phyloP scores from a whole-genome alignment of 2,329 filamentous ascomycete genomes.

The Sporothrix variecibatus region DNA sequence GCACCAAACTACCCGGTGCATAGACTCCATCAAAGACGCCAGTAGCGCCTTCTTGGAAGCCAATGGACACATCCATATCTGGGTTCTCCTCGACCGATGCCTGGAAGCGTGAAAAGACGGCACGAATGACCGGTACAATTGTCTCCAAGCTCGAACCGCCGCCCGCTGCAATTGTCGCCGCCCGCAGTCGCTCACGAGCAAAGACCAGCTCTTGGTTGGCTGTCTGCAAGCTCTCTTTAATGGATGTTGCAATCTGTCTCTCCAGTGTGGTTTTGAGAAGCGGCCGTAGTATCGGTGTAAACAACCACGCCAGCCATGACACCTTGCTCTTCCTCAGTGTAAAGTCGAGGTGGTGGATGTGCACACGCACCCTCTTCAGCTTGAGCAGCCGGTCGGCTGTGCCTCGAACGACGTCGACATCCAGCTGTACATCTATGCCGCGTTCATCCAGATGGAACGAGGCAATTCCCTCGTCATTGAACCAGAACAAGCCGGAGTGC shows the following conservation, averaged over 20 bases:
- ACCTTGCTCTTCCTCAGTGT: conserved; percentile 51
- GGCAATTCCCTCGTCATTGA: conserved; percentile 81
- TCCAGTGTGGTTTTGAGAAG: conserved; percentile 80
- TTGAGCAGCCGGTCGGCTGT: conserved; percentile 78
- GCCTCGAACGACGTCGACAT: conserved; percentile 79
- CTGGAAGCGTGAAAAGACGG: conserved; percentile 35
- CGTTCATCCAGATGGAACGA: conserved; percentile 83
- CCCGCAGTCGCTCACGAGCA: conserved; percentile 81
- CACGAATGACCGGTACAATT: background rate
- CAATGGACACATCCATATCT: conserved; percentile 73
- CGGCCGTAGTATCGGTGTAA: conserved; percentile 67
- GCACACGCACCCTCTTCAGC: conserved; percentile 72
- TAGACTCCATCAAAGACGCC: conserved; percentile 81
- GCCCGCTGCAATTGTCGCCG: conserved; percentile 69
- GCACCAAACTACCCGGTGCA: conserved; percentile 84
- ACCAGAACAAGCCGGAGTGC: conserved; percentile 71
- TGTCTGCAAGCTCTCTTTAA: conserved; percentile 68
- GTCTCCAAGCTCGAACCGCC: conserved; percentile 58
- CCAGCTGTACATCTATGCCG: conserved; percentile 82
- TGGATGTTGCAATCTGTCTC: conserved; percentile 70
- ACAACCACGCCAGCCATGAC: background rate
- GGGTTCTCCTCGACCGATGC: conserved; percentile 57
- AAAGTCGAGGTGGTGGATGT: conserved; percentile 82
- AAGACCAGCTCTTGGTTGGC: conserved; percentile 85
- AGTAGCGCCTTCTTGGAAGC: conserved; percentile 51